Conservation (phyloP, 2,329 filamentous ascomycete genomes). For the Ustulina deusta region DNA sequence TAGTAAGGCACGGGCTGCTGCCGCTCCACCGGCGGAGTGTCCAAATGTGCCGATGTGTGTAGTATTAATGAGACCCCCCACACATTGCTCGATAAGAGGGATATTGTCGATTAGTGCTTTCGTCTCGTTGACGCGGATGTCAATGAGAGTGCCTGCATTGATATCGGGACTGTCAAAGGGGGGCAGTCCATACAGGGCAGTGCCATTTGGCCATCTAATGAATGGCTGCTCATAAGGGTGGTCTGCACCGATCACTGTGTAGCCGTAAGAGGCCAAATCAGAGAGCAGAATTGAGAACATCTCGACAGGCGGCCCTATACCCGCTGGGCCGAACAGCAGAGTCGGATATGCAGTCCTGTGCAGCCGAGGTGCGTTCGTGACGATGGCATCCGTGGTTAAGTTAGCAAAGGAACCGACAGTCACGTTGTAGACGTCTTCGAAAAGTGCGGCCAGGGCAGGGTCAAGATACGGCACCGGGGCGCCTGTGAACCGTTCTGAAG, state of each 20-base stretch:
- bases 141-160: conserved; percentile 1
- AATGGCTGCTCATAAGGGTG: conserved; percentile 48
- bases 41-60: conserved; percentile 41
- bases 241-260: conserved; percentile 39
- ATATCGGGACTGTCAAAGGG: conserved; percentile 27
- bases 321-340: conserved; percentile 36
- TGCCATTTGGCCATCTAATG: conserved; percentile 45
- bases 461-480: conserved; percentile 16
- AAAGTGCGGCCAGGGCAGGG: conserved; percentile 22
- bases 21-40: conserved; percentile 43
- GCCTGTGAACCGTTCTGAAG: not conserved
- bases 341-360: conserved; percentile 24
- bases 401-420: conserved; percentile 9
- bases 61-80: conserved; percentile 34
- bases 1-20: conserved; percentile 34
- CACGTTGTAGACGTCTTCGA: conserved; percentile 17
- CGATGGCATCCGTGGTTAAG: conserved; percentile 19
- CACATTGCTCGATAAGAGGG: conserved; percentile 29
- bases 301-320: conserved; percentile 28
- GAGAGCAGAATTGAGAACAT: conserved; percentile 35
- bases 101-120: conserved; percentile 11
- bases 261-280: conserved; percentile 39
- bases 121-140: conserved; percentile 17
- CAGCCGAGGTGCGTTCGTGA: not conserved
- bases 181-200: conserved; percentile 32